Conservation (phyloP, 1,139 yeast species). For the Yamadazyma diospyri region DNA sequence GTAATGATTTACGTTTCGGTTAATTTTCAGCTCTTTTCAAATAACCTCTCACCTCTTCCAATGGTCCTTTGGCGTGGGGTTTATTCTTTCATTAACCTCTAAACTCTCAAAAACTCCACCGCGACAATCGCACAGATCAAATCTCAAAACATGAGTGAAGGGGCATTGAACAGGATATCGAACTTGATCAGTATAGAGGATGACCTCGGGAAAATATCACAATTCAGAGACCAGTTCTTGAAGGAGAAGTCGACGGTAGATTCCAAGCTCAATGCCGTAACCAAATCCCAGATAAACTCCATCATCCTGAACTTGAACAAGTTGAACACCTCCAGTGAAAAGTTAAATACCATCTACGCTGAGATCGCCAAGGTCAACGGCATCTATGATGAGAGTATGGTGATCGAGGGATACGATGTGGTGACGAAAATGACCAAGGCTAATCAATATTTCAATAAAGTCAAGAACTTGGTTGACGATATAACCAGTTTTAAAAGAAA, state of each 20-base stretch:
- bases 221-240: slow-evolving; percentile 54
- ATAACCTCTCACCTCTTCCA: too few relatives aligned
- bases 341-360: slow-evolving; percentile 46
- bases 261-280: slow-evolving; percentile 60
- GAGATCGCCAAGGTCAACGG: slow-evolving; percentile 59
- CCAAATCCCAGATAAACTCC: slow-evolving; percentile 57
- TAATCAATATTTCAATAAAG: slow-evolving; percentile 70
- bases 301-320: slow-evolving; percentile 39
- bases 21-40: too few relatives aligned
- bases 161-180: slow-evolving; percentile 42
- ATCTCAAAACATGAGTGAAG: slow-evolving; percentile 32
- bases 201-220: slow-evolving; percentile 55
- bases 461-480: slow-evolving; percentile 60
- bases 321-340: slow-evolving; percentile 33
- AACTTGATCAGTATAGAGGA: slow-evolving; percentile 48
- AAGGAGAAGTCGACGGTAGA: slow-evolving; percentile 76
- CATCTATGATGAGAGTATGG: slow-evolving; percentile 50
- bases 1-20: slow-evolving; percentile 3
- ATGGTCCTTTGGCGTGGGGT: background rate
- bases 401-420: slow-evolving; percentile 54
- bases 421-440: slow-evolving; percentile 61
- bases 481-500: slow-evolving; percentile 56
- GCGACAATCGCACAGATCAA: too few relatives aligned
- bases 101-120: too few relatives aligned
- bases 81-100: background rate